phyloP scores from a whole-genome alignment of 345 rosid genomes.

The Theobroma cacao region DNA sequence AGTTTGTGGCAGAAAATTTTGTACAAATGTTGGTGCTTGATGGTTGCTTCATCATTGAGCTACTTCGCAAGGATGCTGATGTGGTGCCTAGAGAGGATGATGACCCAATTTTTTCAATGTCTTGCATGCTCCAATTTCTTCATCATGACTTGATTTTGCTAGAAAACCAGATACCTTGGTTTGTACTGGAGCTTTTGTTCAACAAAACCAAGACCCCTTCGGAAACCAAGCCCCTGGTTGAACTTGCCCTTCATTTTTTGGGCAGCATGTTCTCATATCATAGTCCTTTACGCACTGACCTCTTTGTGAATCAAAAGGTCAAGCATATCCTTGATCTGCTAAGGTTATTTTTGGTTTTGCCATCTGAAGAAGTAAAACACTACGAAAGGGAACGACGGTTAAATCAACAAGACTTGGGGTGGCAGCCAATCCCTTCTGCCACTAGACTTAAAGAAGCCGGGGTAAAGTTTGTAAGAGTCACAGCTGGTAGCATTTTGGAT shows the following conservation, averaged over 20 bases:
- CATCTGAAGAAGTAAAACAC: background rate
- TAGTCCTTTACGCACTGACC: too few relatives aligned
- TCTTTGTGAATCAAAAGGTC: background rate
- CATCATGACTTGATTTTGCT: constrained; percentile 38
- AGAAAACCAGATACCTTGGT: constrained; percentile 18
- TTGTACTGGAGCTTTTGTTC: background rate
- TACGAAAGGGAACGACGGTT: background rate
- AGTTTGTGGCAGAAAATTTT: background rate
- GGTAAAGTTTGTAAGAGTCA: background rate
- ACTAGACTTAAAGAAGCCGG: background rate
- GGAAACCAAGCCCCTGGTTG: constrained; percentile 2
- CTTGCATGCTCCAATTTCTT: constrained; percentile 26
- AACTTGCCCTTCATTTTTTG: constrained; percentile 8
- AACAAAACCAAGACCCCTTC: background rate
- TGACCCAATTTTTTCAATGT: constrained; percentile 29
- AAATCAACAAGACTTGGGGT: background rate
- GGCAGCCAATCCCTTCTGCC: background rate
- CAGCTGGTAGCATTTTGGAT: background rate
- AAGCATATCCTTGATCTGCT: constrained; percentile 26
- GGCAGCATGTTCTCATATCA: background rate
- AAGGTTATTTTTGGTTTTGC: constrained; percentile 5
- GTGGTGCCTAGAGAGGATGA: background rate
- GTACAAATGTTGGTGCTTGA: constrained; percentile 25
- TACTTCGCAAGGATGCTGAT: constrained; percentile 8
- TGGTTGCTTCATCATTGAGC: constrained; percentile 34